Evolutionary conservation across 1,139 yeast genomes (phyloP), one percentile per base, ranked within the genome.

Genomic region (Diutina sp.): DNA sequence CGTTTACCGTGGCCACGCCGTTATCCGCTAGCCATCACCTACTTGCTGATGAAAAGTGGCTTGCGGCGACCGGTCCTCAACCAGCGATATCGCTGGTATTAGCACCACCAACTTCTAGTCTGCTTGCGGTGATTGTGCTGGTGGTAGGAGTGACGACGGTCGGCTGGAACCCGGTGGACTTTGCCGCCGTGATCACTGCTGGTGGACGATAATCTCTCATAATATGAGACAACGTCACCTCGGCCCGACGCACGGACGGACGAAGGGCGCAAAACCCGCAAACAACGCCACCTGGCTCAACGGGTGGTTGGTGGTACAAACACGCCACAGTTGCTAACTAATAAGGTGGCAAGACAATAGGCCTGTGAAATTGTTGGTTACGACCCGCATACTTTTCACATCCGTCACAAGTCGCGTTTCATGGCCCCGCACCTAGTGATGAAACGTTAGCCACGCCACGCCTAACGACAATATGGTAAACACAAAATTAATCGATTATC

Each of bases 1-100:
- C 51, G 52, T 64, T 65, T 8, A 1, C 18, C 21, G n/a, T 48
- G 6, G n/a, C 21, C 30, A 7, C 21, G n/a, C 30, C 30, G 11
- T n/a, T 50, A 8, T 8, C n/a, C n/a, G 21, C 41, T 11, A 6
- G 8, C 7, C 6, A 12, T 28, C 53, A 50, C 18, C 6, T 7
- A 16, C n/a, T 21, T 7, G 44, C 52, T 14, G 50, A 47, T 7
- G 28, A 11, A 5, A 14, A 30, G 11, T 35, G 41, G 41, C 41
- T 35, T 35, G n/a, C 41, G 6, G 41, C 41, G 7, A 35, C 14
- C n/a, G 41, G 41, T 5, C 46, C 46, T 11, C 5, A 47, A 16
- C 38, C 9, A 9, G 29, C 35, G 32, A 28, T 28, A 8, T 47
- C 51, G 6, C 51, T 47, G 51, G 38, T 47, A 12, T 16, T 47